Evolutionary conservation across 1,284 basidiomycete genomes (phyloP), one percentile per base, ranked within the genome.

Genomic region (Termitomyces sp.): DNA sequence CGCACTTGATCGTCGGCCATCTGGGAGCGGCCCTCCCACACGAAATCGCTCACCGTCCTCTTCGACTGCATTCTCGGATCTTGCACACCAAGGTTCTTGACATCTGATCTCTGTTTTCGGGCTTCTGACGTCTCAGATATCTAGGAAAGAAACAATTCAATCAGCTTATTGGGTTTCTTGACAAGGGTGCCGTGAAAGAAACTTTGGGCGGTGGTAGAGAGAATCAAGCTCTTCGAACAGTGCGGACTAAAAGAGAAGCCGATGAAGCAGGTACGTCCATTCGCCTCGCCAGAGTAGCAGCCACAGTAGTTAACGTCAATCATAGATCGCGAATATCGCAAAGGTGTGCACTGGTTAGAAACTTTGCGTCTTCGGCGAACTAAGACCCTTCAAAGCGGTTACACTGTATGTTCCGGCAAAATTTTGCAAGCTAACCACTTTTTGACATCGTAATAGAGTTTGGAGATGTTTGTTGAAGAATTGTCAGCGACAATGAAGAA

Each of bases 291-390:
- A 52, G 38, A 56, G 33, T 21, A 16, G 34, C 41, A 21, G 30
- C 9, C 11, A 5, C 26, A 42, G 26, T 8, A 18, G 4, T 33
- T 50, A 18, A 46, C 21, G 38, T 46, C 33, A 40, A 39, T 34
- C 34, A 7, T 47, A 86, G 95, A 98, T 69, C 91, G 88, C 66
- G 92, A 94, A 56, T 99, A 98, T 63, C 81, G 96, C 30, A 88
- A 88, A 59, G 93, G 84, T 33, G 84, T 99, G 28, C 91, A 97
- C 68, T 93, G 93, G 81, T 74, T 96, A 21, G 96, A 99, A 73
- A 97, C 96, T 0, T 77, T 98, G 19, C 76, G 94, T 24, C 73
- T 97, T 30, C 79, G 89, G 38, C 77, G 90, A 55, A 83, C 85
- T 16, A 94, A 93, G 71, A 90, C 88, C 35, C 72, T 96, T 38